Evolutionary conservation across 2,329 filamentous ascomycete species (phyloP), one percentile per base, ranked within the genome.

Genomic region (Colletotrichum sp.): DNA sequence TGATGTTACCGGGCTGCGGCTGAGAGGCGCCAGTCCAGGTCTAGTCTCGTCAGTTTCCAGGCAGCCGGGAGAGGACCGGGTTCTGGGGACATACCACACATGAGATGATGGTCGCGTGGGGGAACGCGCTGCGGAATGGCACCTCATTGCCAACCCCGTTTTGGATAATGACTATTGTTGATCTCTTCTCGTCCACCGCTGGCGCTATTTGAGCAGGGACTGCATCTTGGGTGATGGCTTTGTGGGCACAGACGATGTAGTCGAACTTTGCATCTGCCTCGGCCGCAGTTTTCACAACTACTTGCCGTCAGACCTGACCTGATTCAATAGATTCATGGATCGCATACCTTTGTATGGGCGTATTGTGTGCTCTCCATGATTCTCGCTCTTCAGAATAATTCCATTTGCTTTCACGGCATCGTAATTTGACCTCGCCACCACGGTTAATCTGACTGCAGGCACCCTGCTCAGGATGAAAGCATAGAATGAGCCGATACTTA

Each of bases 131-230:
- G 0, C 82, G 79, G 68, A 91, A 92, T 19, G 90, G 88, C 12
- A 89, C 86, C 79, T 93, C 92, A 75, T 92, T 92, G 1, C 86
- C 88, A 49, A 93, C 89, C 1, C 92, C 92, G 78, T 93, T 93
- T 77, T 93, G 91, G 19, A 92, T 87, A 1, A 93, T 87, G 9
- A 91, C 90, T 55, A 93, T 89, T 0, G 88, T 87, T 0, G 90
- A 92, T 70, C 64, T 84, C 25, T 69, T 66, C 15, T 80, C 80
- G 8, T 86, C 84, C 2, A 90, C 81, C 77, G 82, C 78, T 77
- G 85, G 80, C 15, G 78, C 77, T 44, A 86, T 79, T 52, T 80
- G 75, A 6, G 82, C 79, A 5, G 87, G 85, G 1, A 85, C 84
- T 0, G 81, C 77, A 2, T 82, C 81, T 49, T 87, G 86, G 34